phyloP scores from a whole-genome alignment of 441 rosid genomes.

The Euphorbia neoarborescens region DNA sequence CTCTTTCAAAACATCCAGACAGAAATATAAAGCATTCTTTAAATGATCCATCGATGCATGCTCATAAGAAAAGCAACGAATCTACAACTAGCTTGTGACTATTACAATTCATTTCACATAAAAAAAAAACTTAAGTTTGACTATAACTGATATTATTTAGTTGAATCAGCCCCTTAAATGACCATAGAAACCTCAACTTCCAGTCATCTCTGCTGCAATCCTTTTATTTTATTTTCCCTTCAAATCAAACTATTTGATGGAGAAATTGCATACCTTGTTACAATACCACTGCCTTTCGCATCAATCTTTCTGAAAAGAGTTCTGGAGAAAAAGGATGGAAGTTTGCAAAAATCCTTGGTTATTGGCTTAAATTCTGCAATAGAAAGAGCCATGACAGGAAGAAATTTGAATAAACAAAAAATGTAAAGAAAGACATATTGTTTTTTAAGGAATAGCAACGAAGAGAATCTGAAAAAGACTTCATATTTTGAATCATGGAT shows the following conservation, averaged over 20 bases:
- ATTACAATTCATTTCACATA: neutral
- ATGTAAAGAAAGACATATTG: neutral
- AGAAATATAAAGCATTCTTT: neutral
- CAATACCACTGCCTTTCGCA: conserved; percentile 42
- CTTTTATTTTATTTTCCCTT: neutral
- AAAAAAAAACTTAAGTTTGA: neutral
- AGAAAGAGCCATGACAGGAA: conserved; percentile 16
- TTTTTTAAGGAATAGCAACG: neutral
- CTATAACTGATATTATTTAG: neutral
- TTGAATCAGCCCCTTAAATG: neutral
- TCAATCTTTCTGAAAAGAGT: conserved; percentile 73
- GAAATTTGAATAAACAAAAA: neutral
- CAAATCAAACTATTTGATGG: conserved; percentile 1
- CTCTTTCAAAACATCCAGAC: neutral
- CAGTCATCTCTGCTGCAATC: neutral
- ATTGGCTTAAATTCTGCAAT: conserved; percentile 67
- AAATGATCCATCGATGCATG: neutral
- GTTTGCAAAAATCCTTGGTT: conserved; percentile 77
- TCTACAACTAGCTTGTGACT: neutral
- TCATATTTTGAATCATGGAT: conserved; percentile 6
- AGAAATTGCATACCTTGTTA: conserved; percentile 55
- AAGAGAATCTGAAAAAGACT: neutral
- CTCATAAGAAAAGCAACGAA: neutral
- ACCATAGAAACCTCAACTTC: neutral
- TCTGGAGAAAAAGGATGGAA: conserved; percentile 83